Base-by-base conservation (phyloP, 1,284 basidiomycete species). In the Leccinum holopus region DNA sequence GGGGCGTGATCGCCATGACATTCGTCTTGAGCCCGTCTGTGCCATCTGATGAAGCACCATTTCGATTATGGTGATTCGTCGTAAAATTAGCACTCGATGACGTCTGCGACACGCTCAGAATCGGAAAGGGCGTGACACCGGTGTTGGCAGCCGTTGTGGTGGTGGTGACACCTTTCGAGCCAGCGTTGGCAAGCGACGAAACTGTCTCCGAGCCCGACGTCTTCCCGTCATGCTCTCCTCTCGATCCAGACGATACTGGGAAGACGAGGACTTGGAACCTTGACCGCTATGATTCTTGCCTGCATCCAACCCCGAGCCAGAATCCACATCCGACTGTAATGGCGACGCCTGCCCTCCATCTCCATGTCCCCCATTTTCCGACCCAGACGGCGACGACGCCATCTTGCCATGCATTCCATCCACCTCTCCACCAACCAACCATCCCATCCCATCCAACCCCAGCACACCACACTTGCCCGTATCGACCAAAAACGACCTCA, bases 401-500 rank as follows among this genome's bases (percentile, higher is more conserved):
- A 8, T 41, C 16, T n/a, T 16, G 8, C 62, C 65, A 9, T 47
- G 41, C 9, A 44, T 41, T 1, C 51, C 39, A 18, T 68, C 69
- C 37, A 11, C n/a, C 52, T 72, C 69, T 30, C 61, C 61, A 56
- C 67, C 18, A 58, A 66, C 63, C 54, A 61, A 11, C 71, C 71
- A 69, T 5, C 62, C 63, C 57, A 65, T 39, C 25, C 35, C 5
- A 25, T 69, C 70, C 55, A 32, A 14, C 2, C n/a, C 65, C 10
- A 5, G 1, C n/a, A 39, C 52, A 33, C 41, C 21, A 10, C 61
- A 60, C 58, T 62, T 71, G 10, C 69, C 70, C 3, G 41, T 61
- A 63, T 74, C 69, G 8, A 70, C 55, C 21, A 67, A 74, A 49
- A 62, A 66, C 33, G 70, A 72, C 59, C 70, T 69, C 57, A 75